phyloP scores from a whole-genome alignment of 257 asterid genomes.

The Linderniella brevidens region DNA sequence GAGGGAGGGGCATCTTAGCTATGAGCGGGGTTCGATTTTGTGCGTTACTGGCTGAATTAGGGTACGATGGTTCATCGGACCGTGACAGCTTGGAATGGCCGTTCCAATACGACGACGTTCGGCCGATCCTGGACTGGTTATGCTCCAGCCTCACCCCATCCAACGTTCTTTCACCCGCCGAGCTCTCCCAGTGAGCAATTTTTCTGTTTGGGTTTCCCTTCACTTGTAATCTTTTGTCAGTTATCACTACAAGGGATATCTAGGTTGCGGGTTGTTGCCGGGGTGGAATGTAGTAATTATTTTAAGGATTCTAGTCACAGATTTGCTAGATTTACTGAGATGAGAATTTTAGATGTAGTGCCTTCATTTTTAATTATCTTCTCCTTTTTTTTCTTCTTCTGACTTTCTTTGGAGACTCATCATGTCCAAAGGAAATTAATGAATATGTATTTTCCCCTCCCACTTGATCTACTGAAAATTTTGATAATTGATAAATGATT shows the following conservation, averaged over 20 bases:
- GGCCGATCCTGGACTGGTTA: conserved; percentile 93
- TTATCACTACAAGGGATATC: not conserved
- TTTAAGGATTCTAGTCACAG: not conserved
- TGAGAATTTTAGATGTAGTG: not conserved
- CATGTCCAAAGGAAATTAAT: not conserved
- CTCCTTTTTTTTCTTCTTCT: not conserved
- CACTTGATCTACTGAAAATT: no score
- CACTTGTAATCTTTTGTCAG: not conserved
- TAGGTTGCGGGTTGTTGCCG: not conserved
- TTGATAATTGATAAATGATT: not conserved
- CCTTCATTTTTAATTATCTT: not conserved
- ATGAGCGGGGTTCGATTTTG: conserved; percentile 78
- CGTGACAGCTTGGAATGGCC: conserved; percentile 99
- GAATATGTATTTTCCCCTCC: no score
- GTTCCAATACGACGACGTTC: conserved; percentile 90
- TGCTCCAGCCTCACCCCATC: conserved; percentile 94
- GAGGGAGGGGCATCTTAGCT: no score
- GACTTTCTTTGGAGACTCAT: not conserved
- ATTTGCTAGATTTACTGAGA: not conserved
- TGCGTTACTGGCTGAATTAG: conserved; percentile 66
- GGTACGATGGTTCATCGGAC: conserved; percentile 70
- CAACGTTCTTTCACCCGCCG: conserved; percentile 77
- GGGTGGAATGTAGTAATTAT: not conserved
- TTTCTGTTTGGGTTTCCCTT: not conserved
- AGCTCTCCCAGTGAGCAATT: conserved; percentile 55